Base-by-base conservation (phyloP, 305 asterid genomes). In the Fraxinus platypoda region DNA sequence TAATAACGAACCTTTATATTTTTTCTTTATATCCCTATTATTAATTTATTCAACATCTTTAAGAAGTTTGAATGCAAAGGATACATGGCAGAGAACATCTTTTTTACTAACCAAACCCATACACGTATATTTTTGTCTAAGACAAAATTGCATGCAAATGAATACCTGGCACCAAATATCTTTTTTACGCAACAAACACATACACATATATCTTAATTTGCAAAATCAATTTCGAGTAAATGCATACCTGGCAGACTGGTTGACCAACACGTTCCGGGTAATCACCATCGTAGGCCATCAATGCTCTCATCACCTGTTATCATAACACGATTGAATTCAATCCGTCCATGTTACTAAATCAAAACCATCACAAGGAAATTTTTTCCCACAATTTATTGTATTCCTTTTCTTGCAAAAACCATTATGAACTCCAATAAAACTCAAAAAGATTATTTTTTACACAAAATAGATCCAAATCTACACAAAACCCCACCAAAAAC, bases 211-310 rank as follows among this genome's bases (percentile, higher is more conserved):
- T 34, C 6, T 49, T 17, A 52, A 43, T 64, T 6, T 49, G 54
- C 34, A 30, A 83, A 35, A 37, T 68, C 11, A 78, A 72, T 33
- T 37, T 64, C 33, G 82, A 59, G 72, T 74, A 84, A 75, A 9
- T 70, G 71, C 57, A 81, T 92, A 96, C 99, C 99, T 94, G 98
- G 86, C 99, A 96, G 72, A 90, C 90, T 21, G 92, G 95, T 82
- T 96, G 98, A 81, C 95, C 98, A 77, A 76, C 89, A 31, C 98
- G 96, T 84, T 96, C 97, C 0, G 99, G 98, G 82, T 88, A 89
- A 82, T 89, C 97, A 64, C 91, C 92, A 81, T 91, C 93, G 62
- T 91, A 84, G 35, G 90, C 87, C 86, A 94, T 89, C 85, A 85
- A 81, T 86, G 89, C 90, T 87, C 93, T 96, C 90, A 90, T 87